Conservation (phyloP, 139 green algal genomes). For the Volvox reticuliferus region DNA sequence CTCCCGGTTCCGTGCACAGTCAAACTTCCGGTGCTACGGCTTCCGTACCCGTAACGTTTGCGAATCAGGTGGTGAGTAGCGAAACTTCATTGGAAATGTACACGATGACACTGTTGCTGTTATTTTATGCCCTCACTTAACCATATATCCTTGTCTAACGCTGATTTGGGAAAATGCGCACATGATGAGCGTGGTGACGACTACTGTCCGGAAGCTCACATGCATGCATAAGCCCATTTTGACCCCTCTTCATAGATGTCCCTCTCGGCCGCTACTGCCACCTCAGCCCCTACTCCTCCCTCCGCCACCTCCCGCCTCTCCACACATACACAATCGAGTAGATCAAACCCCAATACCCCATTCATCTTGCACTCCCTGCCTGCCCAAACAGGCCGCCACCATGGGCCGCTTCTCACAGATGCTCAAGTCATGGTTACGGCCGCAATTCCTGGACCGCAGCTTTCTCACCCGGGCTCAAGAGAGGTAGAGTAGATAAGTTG, state of each 20-base stretch:
- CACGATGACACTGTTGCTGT: not conserved
- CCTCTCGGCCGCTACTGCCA: too few species aligned
- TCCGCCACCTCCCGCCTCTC: too few species aligned
- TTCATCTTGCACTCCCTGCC: too few species aligned
- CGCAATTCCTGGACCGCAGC: constrained; percentile 9
- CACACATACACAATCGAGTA: too few species aligned
- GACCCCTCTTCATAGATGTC: too few species aligned
- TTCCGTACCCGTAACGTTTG: not conserved
- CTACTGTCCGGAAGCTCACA: too few species aligned
- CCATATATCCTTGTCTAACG: not conserved
- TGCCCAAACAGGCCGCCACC: not conserved
- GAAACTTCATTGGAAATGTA: not conserved
- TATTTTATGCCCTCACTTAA: too few species aligned
- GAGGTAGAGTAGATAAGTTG: too few species aligned
- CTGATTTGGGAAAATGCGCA: not conserved
- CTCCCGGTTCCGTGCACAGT: not conserved
- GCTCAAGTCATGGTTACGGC: constrained; percentile 34
- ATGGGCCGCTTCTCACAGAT: not conserved
- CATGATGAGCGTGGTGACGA: too few species aligned
- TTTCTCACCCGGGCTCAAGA: not conserved
- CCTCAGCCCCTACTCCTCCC: too few species aligned
- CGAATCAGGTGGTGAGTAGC: not conserved
- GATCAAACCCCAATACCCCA: too few species aligned
- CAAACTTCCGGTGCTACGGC: not conserved
- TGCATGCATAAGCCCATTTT: too few species aligned